Percentiles rank a stretch among this genome's conserved stretches.
phyloP scores from a whole-genome alignment of 805 yeast genomes.

The Ogataea glucozyma region DNA sequence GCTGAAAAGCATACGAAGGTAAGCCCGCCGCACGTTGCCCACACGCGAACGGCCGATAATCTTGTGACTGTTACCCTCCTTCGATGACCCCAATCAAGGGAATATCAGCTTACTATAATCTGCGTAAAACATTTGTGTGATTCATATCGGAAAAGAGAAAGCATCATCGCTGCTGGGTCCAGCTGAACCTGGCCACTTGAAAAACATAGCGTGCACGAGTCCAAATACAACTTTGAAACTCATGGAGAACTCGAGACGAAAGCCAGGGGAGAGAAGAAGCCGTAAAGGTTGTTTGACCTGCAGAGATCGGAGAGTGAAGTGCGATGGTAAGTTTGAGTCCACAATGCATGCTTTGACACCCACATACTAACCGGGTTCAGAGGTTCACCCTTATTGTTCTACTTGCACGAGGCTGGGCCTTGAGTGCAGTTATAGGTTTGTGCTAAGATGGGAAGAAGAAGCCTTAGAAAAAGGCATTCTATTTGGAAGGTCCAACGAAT shows the following conservation, averaged over 20 bases:
- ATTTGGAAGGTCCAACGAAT: constrained; percentile 38
- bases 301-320: constrained; percentile 51
- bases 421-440: constrained; percentile 21
- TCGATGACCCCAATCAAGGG: too few relatives aligned
- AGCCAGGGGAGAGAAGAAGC: constrained; percentile 27
- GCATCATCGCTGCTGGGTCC: too few relatives aligned
- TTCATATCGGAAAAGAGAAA: too few relatives aligned
- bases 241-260: neutral
- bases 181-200: neutral
- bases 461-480: constrained; percentile 37
- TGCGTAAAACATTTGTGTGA: too few relatives aligned
- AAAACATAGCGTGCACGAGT: neutral
- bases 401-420: constrained; percentile 32
- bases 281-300: constrained; percentile 52
- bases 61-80: too few relatives aligned
- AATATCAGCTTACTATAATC: too few relatives aligned
- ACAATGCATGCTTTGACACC: neutral
- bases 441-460: constrained; percentile 40
- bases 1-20: too few relatives aligned
- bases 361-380: constrained; percentile 10
- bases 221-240: neutral
- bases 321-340: constrained; percentile 33
- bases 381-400: constrained; percentile 36
- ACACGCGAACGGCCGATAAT: too few relatives aligned
- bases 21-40: too few relatives aligned